Percentiles rank a stretch among this genome's conserved stretches.
These are phyloP conservation scores for Pseudogymnoascus sp. DNA, from an alignment of 2,329 filamentous ascomycete species.

Conservation along the genomic window DNA sequence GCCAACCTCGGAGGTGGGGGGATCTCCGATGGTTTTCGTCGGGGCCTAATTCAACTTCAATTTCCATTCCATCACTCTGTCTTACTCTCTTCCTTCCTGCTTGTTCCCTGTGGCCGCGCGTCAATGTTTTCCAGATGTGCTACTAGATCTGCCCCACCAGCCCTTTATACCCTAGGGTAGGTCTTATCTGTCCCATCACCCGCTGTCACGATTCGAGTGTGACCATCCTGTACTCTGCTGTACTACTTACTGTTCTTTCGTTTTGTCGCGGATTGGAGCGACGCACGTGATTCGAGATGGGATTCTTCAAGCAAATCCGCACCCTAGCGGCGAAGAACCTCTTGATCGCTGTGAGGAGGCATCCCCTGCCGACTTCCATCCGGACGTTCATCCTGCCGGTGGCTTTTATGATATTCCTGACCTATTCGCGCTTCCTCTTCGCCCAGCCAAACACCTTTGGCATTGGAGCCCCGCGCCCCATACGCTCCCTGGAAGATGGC, in stretches of 20 bases:
- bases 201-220: neutral
- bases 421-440: conserved; percentile 74
- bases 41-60: conserved; percentile 14
- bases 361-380: conserved; percentile 41
- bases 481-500: conserved; percentile 58
- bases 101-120: neutral
- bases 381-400: conserved; percentile 53
- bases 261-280: neutral
- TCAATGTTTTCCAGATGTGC: neutral
- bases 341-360: conserved; percentile 47
- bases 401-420: conserved; percentile 49
- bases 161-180: neutral
- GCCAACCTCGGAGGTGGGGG: neutral
- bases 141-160: neutral
- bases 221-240: neutral
- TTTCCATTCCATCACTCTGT: conserved; percentile 16
- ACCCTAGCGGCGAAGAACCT: conserved; percentile 54
- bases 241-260: neutral
- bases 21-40: neutral
- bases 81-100: conserved; percentile 25
- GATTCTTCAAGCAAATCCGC: conserved; percentile 45
- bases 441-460: conserved; percentile 69
- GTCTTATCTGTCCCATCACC: conserved; percentile 2
- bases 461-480: conserved; percentile 50
- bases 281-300: conserved; percentile 30